Percentiles rank a stretch among this genome's conserved stretches.
These are phyloP conservation scores for Diaporthe longicolla DNA, from an alignment of 2,329 filamentous ascomycete genomes.

Conservation along the genomic window DNA sequence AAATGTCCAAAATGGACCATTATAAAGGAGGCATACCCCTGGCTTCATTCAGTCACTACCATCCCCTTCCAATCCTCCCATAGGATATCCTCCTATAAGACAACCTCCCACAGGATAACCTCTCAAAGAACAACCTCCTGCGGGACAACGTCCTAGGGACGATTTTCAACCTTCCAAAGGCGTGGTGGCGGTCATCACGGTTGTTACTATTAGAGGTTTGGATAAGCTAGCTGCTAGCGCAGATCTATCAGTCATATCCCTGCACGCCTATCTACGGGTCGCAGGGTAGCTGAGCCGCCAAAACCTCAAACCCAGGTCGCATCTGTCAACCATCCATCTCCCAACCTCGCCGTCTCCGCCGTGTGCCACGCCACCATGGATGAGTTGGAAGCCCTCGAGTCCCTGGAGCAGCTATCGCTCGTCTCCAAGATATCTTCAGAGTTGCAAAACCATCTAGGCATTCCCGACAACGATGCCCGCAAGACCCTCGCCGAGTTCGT, in stretches of 20 bases:
- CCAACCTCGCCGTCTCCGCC: background rate
- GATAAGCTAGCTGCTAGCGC: slow-evolving; percentile 6
- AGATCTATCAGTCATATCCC: slow-evolving; percentile 10
- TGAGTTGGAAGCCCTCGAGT: slow-evolving; percentile 88
- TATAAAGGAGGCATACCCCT: background rate
- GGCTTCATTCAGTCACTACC: too few relatives aligned
- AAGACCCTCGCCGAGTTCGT: slow-evolving; percentile 97
- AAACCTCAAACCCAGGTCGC: slow-evolving; percentile 2
- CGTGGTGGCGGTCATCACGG: too few relatives aligned
- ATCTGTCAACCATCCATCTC: background rate
- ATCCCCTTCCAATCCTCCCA: too few relatives aligned
- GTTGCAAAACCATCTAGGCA: slow-evolving; percentile 91
- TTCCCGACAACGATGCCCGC: slow-evolving; percentile 72
- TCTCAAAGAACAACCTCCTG: too few relatives aligned
- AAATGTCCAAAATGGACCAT: background rate
- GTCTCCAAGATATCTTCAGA: slow-evolving; percentile 96
- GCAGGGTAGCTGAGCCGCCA: background rate
- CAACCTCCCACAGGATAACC: too few relatives aligned
- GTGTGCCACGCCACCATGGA: slow-evolving; percentile 72
- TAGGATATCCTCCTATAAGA: too few relatives aligned
- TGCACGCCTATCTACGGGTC: background rate
- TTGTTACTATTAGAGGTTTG: background rate
- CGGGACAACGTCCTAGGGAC: background rate
- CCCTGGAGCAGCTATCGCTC: slow-evolving; percentile 92
- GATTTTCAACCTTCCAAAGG: too few relatives aligned